Percentiles rank a stretch among this genome's conserved stretches.
These are phyloP conservation scores for Phalaenopsis equestris DNA, from an alignment of 106 monocot species.

Conservation along the genomic window DNA sequence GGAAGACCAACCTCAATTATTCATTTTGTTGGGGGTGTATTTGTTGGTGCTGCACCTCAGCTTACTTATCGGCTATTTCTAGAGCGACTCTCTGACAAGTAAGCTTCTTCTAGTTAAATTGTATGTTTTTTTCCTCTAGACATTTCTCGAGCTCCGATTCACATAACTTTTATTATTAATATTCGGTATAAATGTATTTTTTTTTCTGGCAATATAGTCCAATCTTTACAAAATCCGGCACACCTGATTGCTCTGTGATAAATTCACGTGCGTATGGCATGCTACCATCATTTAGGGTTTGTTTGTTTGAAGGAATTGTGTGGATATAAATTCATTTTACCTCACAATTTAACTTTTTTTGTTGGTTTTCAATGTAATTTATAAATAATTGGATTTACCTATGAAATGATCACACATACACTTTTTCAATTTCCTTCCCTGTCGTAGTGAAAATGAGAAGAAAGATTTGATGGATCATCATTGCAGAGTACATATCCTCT, in stretches of 20 bases:
- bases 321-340: background rate
- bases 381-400: background rate
- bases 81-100: constrained; percentile 74
- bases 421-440: background rate
- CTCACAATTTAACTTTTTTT: background rate
- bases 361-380: background rate
- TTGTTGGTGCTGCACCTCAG: constrained; percentile 98
- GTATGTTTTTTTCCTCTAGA: background rate
- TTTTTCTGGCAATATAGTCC: background rate
- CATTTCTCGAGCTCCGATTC: background rate
- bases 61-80: constrained; percentile 90
- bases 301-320: background rate
- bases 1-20: constrained; percentile 50
- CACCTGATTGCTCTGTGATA: background rate
- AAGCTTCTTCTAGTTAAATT: constrained; percentile 11
- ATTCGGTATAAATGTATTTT: background rate
- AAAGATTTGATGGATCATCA: background rate
- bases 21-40: constrained; percentile 91
- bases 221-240: background rate
- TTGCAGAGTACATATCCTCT: background rate
- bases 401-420: background rate
- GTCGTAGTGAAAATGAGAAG: background rate
- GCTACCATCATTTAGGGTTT: background rate
- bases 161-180: background rate
- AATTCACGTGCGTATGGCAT: background rate